Percentiles rank a stretch among this genome's conserved stretches.
Evolutionary conservation across 176 grass and related monocot genomes (phyloP).

Genomic region (Raddia distichophylla): DNA sequence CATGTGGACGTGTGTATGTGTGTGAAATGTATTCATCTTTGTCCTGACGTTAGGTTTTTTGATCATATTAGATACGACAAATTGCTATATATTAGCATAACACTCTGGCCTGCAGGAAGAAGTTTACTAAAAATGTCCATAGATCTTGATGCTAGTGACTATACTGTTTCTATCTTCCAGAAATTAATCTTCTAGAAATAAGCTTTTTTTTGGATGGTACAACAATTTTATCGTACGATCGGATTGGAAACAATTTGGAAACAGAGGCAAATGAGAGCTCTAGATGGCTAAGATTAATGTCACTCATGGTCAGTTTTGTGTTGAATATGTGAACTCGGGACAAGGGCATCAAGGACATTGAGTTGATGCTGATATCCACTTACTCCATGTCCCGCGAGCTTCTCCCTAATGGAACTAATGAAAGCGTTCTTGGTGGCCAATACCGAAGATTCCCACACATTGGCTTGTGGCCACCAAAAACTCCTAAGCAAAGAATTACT

Average conservation of each 20-base stretch:
- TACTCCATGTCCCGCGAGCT: neutral
- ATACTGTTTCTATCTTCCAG: neutral
- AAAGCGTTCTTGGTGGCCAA: slow-evolving; percentile 18
- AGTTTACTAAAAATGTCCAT: neutral
- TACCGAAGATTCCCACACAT: neutral
- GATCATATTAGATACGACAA: neutral
- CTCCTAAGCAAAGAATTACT: neutral
- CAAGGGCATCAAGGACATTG: slow-evolving; percentile 10
- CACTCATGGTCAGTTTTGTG: neutral
- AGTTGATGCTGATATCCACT: neutral
- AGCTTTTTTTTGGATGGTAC: too few species aligned
- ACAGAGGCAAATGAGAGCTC: neutral
- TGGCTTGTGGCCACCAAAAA: neutral
- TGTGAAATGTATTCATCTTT: neutral
- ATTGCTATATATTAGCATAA: neutral
- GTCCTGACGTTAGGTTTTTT: neutral
- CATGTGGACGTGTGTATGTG: neutral
- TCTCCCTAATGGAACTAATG: neutral
- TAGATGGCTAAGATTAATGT: slow-evolving; percentile 24
- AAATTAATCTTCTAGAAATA: neutral
- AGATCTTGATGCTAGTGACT: neutral
- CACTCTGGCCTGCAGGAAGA: neutral
- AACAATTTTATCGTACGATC: too few species aligned
- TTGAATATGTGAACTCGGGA: neutral
- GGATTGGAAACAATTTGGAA: too few species aligned